Percentiles rank a stretch among this genome's conserved stretches.
phyloP scores from a whole-genome alignment of 1,139 yeast species.

The Suhomyces chickasaworum region DNA sequence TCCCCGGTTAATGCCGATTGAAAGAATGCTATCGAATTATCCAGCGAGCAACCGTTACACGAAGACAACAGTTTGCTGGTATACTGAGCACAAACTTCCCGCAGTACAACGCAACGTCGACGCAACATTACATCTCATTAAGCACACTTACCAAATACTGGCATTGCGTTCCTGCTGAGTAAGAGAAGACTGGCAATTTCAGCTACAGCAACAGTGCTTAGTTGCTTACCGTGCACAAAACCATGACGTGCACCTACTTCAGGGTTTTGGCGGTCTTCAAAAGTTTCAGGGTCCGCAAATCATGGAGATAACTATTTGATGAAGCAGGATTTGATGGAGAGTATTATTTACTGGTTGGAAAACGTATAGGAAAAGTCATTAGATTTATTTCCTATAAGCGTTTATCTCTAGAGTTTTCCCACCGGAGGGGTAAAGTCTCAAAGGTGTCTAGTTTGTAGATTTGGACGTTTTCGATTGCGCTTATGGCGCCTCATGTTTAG shows the following conservation, averaged over 20 bases:
- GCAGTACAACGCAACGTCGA: not conserved
- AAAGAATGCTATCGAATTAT: not conserved
- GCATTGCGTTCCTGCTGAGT: not conserved
- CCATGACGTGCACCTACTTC: not conserved
- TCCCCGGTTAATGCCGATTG: not conserved
- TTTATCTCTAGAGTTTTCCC: no score
- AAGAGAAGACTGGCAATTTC: no score
- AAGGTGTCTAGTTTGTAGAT: not conserved
- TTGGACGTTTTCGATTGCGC: not conserved
- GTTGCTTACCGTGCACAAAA: no score
- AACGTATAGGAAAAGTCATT: no score
- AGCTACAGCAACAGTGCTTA: no score
- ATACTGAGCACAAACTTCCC: not conserved
- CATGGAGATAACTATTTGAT: no score
- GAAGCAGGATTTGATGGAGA: no score
- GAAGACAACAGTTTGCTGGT: not conserved
- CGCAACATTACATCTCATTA: not conserved
- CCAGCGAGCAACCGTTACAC: not conserved
- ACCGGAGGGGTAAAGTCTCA: no score
- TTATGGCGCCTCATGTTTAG: slow-evolving; percentile 1
- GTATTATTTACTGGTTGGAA: no score
- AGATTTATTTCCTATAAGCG: no score
- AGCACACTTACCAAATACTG: not conserved
- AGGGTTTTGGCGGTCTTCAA: no score
- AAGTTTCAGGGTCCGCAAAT: no score